Base-by-base conservation (phyloP, 140 eudicot species). In the Oenanthe javanica region DNA sequence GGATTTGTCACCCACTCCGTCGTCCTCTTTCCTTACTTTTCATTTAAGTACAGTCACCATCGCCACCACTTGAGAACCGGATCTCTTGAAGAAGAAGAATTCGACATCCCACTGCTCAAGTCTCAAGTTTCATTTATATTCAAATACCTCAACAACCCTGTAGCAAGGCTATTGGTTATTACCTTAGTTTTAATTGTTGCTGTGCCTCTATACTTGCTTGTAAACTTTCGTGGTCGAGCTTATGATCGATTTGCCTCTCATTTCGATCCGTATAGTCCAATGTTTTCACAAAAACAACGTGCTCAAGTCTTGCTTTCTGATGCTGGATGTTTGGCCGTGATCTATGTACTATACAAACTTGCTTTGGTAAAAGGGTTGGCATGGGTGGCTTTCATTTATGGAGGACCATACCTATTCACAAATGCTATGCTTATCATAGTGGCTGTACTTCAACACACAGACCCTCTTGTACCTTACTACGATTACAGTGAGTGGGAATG, bases 381-480 rank as follows among this genome's bases (percentile, higher is more conserved):
- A 59, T 59, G 67, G 67, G 67, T 59, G 0, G 67, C 67, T 59
- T 59, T 59, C 31, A 59, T 59, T 21, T 59, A 59, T 4, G 67
- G 67, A 59, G 67, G 67, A 59, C 67, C 67, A 1, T 59, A 59
- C 67, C 67, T 59, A 59, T 59, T 59, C 67, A 59, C 67, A 59
- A 59, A 59, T 6, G 67, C 67, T 2, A 59, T 59, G 67, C 67
- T 59, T 21, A 59, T 59, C 31, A 59, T 59, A 6, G 67, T 59
- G 31, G 67, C 67, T 2, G 67, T 59, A 21, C 67, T 59, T 59
- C 67, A 59, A 21, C 67, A 59, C 67, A 59, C 67, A 2, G 6
- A 59, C 67, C 31, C 67, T 21, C 67, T 59, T 21, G 67, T 59
- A 59, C 67, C 67, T 59, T 59, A 59, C 31, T 59, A 59, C 6